Percentiles rank a stretch among this genome's conserved stretches.
Conservation (phyloP, 2,329 filamentous ascomycete species). For the Colletotrichum melonis region DNA sequence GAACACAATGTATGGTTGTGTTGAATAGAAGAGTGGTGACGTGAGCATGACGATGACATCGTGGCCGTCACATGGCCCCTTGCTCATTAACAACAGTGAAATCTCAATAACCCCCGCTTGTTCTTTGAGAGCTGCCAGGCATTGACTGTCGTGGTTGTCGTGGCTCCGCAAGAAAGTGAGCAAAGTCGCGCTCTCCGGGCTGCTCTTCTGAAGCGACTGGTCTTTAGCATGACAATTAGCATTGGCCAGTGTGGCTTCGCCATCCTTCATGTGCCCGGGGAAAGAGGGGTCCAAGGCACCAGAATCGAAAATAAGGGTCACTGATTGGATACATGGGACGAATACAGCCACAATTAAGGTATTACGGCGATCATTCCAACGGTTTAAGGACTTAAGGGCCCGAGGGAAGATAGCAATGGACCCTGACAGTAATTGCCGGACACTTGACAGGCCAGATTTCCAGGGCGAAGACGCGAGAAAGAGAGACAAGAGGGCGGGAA, state of each 20-base stretch:
- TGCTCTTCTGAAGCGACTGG: not conserved
- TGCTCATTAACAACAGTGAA: not conserved
- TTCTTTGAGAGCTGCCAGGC: not conserved
- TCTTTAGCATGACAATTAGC: not conserved
- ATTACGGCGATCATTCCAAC: constrained; percentile 12
- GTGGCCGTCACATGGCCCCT: not conserved
- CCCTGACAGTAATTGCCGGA: constrained; percentile 1
- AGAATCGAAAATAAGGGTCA: not conserved
- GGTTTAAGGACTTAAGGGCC: not conserved
- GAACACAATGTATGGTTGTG: not conserved
- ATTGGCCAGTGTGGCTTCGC: not conserved
- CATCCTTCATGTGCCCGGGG: not conserved
- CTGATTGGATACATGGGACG: not conserved
- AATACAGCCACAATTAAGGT: constrained; percentile 9
- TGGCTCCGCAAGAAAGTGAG: not conserved
- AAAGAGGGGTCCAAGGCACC: not conserved
- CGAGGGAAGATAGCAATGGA: not conserved
- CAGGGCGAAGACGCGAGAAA: not conserved
- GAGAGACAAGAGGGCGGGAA: constrained; percentile 11
- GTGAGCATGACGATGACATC: not conserved
- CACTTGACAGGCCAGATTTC: not conserved
- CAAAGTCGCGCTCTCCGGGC: not conserved
- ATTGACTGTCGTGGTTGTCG: not conserved
- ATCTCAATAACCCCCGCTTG: not conserved
- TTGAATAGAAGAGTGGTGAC: not conserved